Percentiles rank a stretch among this genome's conserved stretches.
phyloP scores from a whole-genome alignment of 768 basidiomycete species.

The Cytidiella melzeri region DNA sequence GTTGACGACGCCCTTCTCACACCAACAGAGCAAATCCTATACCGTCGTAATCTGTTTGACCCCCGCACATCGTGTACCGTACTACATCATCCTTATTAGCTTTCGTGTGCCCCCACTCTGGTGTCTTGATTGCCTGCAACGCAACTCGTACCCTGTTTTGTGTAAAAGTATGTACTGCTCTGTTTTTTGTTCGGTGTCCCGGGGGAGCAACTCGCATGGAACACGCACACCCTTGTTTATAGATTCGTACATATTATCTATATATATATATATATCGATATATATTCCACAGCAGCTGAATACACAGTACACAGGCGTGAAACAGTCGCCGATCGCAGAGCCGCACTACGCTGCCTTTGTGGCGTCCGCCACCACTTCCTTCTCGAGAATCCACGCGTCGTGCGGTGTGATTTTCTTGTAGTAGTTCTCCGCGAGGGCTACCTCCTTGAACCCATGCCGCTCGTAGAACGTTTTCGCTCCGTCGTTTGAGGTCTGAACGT shows the following conservation, averaged over 20 bases:
- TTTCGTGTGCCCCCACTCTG: background rate
- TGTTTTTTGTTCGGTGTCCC: no score
- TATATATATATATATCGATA: no score
- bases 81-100: background rate
- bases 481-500: constrained; percentile 80
- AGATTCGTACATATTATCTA: no score
- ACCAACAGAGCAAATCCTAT: constrained; percentile 12
- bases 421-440: constrained; percentile 62
- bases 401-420: constrained; percentile 86
- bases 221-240: no score
- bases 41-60: constrained; percentile 11
- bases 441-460: constrained; percentile 71
- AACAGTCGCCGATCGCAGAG: background rate
- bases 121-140: no score
- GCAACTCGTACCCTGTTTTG: no score
- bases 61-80: background rate
- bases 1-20: constrained; percentile 4
- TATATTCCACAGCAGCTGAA: no score
- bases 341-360: background rate
- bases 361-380: constrained; percentile 31
- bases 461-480: constrained; percentile 81
- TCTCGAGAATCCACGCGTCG: constrained; percentile 86
- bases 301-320: no score
- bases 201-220: no score
- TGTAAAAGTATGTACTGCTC: no score